Base-by-base conservation (phyloP, 768 basidiomycete genomes). In the Galerina marginata region DNA sequence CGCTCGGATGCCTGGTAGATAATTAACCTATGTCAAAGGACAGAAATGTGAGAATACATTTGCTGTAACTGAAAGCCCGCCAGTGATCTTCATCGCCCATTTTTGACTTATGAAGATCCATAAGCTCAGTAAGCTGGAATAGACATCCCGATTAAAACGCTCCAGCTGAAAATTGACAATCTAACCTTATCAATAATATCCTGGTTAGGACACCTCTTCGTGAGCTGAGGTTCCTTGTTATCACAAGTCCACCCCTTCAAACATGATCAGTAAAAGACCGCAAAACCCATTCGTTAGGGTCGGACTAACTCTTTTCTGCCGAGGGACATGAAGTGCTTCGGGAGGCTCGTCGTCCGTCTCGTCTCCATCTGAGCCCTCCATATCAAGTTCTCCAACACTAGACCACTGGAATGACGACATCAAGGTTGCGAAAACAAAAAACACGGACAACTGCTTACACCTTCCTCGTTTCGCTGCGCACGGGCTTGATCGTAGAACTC, bases 171-270 rank as follows among this genome's bases (percentile, higher is more conserved):
- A 59, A 51, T n/a, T 11, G 33, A 42, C 12, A 20, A 15, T 15
- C 69, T 25, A 62, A 86, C 91, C 81, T 91, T 91, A 67, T 89
- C 87, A 36, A 92, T 80, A 48, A 94, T 82, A 65, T 88, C 84
- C 69, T 92, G 88, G 67, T 94, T 94, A 3, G 78, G 77, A 59
- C 85, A 86, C 4, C 68, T 49, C 6, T 36, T 67, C 1, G 55
- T 66, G 12, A 60, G 65, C 58, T 67, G 72, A 1, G 59, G 67
- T 26, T 77, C 76, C 64, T 81, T 83, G 14, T 74, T 74, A 62
- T 93, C 90, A 68, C 89, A 90, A 12, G 84, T 75, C 73, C 85
- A 93, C n/a, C 85, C 85, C 88, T 91, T 53, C 36, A 49, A 47
- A 43, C 15, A 42, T 45, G 37, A 39, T 46, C 25, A 60, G 50